A percentile compares a stretch with the other conserved stretches of the same genome.
Evolutionary conservation across 805 yeast species (phyloP).

Genomic region (Saccharomycopsis capsularis): DNA sequence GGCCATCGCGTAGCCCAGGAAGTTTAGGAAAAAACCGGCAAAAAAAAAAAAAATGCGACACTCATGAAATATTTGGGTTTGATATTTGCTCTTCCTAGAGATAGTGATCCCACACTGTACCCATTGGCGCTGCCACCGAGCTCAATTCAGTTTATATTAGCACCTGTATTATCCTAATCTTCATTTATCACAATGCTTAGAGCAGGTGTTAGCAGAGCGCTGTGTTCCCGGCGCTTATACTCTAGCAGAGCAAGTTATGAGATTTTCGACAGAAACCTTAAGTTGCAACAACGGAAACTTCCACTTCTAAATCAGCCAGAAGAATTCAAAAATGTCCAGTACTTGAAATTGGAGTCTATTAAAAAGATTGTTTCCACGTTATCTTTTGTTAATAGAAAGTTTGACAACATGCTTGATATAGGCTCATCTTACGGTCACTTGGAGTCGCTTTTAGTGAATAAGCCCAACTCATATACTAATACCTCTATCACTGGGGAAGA

Average conservation of each 20-base stretch:
- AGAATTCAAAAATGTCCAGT: slow-evolving; percentile 54
- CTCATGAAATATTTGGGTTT: too few relatives aligned
- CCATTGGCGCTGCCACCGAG: too few relatives aligned
- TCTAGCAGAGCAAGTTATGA: slow-evolving; percentile 25
- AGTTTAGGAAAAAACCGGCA: too few relatives aligned
- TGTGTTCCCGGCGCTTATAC: neutral
- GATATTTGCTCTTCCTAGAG: too few relatives aligned
- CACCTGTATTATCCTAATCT: too few relatives aligned
- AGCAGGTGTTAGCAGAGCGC: too few relatives aligned
- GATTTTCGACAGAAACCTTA: slow-evolving; percentile 59
- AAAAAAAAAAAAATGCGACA: too few relatives aligned
- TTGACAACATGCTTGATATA: slow-evolving; percentile 56
- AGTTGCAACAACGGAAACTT: slow-evolving; percentile 51
- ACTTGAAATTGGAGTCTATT: slow-evolving; percentile 69
- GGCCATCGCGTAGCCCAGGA: too few relatives aligned
- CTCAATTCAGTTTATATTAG: too few relatives aligned
- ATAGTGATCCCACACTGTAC: too few relatives aligned
- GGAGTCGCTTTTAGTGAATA: slow-evolving; percentile 24
- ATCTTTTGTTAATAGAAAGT: slow-evolving; percentile 61
- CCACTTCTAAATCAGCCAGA: slow-evolving; percentile 36
- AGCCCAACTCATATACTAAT: neutral
- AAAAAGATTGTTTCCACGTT: slow-evolving; percentile 65
- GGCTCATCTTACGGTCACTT: slow-evolving; percentile 71
- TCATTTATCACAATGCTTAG: too few relatives aligned
- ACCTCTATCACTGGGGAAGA: slow-evolving; percentile 13